Evolutionary conservation across 2,329 filamentous ascomycete species (phyloP).

Genomic region (Parastagonospora avenae): DNA sequence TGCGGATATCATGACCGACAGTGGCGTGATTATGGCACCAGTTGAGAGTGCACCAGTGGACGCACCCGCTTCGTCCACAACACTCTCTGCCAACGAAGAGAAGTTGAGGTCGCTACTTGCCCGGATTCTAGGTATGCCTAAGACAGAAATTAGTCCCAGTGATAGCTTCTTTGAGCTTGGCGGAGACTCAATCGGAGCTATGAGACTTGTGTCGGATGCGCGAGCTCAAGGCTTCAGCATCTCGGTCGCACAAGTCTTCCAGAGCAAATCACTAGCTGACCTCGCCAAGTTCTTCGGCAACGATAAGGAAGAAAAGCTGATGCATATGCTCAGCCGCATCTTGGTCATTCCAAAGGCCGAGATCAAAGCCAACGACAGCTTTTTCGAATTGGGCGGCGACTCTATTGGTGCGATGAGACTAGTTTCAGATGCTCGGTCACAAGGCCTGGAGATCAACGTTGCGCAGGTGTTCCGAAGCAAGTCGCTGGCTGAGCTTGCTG

Average conservation of each 20-base stretch:
- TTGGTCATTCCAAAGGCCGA: conserved; percentile 35
- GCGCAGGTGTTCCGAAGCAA: conserved; percentile 51
- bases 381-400: conserved; percentile 55
- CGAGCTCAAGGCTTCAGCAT: conserved; percentile 44
- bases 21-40: conserved; percentile 21
- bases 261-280: conserved; percentile 52
- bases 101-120: conserved; percentile 31
- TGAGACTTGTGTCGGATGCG: conserved; percentile 50
- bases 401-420: conserved; percentile 54
- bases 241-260: conserved; percentile 53
- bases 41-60: conserved; percentile 6
- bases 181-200: conserved; percentile 54
- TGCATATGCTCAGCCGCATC: conserved; percentile 33
- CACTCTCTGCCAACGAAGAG: conserved; percentile 29
- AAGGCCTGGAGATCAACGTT: conserved; percentile 49
- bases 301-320: conserved; percentile 37
- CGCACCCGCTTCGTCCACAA: conserved; percentile 1
- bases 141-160: conserved; percentile 42
- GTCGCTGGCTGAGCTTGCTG: conserved; percentile 46
- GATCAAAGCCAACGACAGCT: conserved; percentile 49
- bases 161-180: conserved; percentile 55
- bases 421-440: conserved; percentile 45
- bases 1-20: conserved; percentile 27
- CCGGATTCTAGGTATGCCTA: conserved; percentile 34
- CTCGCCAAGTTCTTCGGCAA: conserved; percentile 57